Base-by-base conservation (phyloP, 768 basidiomycete species). In the Termitomyces sp. region DNA sequence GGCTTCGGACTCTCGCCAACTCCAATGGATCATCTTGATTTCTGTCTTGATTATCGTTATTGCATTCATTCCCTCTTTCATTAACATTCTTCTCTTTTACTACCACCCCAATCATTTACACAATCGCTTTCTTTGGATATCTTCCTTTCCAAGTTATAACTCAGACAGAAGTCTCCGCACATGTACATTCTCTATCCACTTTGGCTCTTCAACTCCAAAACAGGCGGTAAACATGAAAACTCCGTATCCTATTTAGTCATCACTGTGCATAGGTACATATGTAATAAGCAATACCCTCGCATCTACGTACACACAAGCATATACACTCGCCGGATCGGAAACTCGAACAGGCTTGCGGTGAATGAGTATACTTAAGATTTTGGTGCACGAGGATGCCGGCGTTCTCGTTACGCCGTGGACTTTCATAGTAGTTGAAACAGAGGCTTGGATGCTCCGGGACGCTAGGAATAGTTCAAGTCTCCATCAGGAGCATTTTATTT, bases 231-330 rank as follows among this genome's bases (percentile, higher is more conserved):
- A 36, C 1, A 14, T 25, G 6, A 25, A 42, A 42, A 37, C 6
- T 42, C 17, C 31, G 17, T 20, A 56, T 34, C 55, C n/a, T 45
- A 56, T 20, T 32, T n/a, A 43, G 38, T 31, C 31, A 42, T 31
- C 42, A 34, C 31, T 56, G 55, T 56, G 45, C 42, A 56, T 45
- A 43, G 55, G 55, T 56, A 56, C 55, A 45, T 31, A 34, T 56
- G 55, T 56, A 56, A 32, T 56, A 0, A 45, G 40, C 42, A 11
- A 56, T 10, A 34, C 42, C 31, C 8, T 56, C 40, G 32, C 55
- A 43, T 43, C 54, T 43, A 43, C 20, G 15, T 15, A 42, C 29
- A 17, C n/a, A 42, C 15, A 10, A 15, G 40, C 40, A 17, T 15
- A 45, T 5, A 45, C n/a, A 9, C 43, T 20, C 6, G 43, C n/a